These are phyloP conservation scores for Passiflora organensis DNA, from an alignment of 345 rosid species.

Conservation along the genomic window DNA sequence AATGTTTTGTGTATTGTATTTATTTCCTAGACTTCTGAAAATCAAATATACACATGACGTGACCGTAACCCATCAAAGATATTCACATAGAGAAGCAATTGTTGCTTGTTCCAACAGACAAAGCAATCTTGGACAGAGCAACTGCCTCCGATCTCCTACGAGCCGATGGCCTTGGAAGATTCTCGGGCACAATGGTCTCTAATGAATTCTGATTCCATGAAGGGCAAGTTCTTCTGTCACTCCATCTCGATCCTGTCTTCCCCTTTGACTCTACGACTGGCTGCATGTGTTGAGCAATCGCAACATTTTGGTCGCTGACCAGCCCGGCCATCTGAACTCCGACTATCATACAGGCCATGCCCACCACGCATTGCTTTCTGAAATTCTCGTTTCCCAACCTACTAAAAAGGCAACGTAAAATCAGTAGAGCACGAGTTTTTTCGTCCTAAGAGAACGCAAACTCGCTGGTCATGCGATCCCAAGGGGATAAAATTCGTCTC, in stretches of 20 bases:
- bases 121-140: conserved; percentile 11
- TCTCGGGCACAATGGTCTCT: conserved; percentile 38
- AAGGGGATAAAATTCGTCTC: too few relatives aligned
- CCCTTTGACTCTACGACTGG: background rate
- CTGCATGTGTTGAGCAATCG: background rate
- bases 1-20: too few relatives aligned
- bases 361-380: conserved; percentile 20
- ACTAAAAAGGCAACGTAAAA: background rate
- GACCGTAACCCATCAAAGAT: too few relatives aligned
- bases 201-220: conserved; percentile 33
- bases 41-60: too few relatives aligned
- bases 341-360: conserved; percentile 31
- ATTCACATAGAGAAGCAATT: conserved; percentile 22
- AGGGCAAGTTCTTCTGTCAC: conserved; percentile 32
- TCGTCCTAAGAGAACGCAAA: too few relatives aligned
- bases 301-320: background rate
- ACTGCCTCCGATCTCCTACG: conserved; percentile 17
- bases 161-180: conserved; percentile 36
- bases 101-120: background rate
- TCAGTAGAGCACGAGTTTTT: too few relatives aligned
- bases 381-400: conserved; percentile 25
- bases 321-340: conserved; percentile 16
- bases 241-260: conserved; percentile 21
- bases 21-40: too few relatives aligned
- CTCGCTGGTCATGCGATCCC: too few relatives aligned